Percentiles rank a stretch among this genome's conserved stretches.
These are phyloP conservation scores for Alternaria sp. DNA, from an alignment of 2,329 filamentous ascomycete species.

Conservation along the genomic window DNA sequence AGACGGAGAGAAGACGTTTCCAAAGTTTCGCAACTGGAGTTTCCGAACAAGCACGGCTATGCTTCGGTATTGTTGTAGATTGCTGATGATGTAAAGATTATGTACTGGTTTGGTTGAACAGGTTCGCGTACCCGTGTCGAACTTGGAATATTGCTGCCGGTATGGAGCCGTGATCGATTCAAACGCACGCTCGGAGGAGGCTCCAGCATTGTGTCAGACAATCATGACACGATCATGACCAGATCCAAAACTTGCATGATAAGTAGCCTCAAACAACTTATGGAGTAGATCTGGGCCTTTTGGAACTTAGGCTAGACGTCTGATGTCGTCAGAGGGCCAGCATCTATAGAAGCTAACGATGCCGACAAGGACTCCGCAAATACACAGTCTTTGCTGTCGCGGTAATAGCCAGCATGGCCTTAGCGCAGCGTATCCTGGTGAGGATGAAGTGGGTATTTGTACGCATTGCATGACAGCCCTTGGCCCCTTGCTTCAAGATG, in stretches of 20 bases:
- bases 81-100: not conserved
- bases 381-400: not conserved
- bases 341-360: not conserved
- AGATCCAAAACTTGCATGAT: not conserved
- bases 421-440: constrained; percentile 3
- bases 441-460: not conserved
- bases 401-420: not conserved
- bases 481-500: constrained; percentile 18
- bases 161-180: not conserved
- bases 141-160: constrained; percentile 1
- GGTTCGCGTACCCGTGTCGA: not conserved
- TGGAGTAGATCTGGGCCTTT: not conserved
- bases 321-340: constrained; percentile 11
- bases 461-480: constrained; percentile 1
- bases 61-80: not conserved
- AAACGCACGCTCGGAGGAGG: not conserved
- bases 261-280: not conserved
- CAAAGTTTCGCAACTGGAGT: not conserved
- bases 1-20: not conserved
- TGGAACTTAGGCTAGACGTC: constrained; percentile 3
- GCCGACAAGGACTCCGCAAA: not conserved
- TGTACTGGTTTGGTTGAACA: not conserved
- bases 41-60: not conserved
- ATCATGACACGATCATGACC: constrained; percentile 10
- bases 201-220: constrained; percentile 4